Percentiles rank a stretch among this genome's conserved stretches.
Conservation (phyloP, 495 filamentous ascomycete species). For the Hypoxylon trugodes region DNA sequence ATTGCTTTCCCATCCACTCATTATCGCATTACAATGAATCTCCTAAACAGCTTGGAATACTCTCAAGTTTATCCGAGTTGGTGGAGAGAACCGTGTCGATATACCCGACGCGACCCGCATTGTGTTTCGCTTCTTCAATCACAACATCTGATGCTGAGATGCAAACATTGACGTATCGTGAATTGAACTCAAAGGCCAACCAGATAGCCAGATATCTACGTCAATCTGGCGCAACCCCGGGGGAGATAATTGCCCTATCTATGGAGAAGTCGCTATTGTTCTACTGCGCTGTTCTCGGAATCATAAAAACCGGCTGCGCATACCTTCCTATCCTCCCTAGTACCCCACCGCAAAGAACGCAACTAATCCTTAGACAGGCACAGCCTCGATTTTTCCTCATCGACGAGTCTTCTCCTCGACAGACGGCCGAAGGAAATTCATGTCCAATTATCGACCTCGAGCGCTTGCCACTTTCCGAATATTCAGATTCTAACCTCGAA, state of each 20-base stretch:
- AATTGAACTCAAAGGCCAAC: slow-evolving; percentile 70
- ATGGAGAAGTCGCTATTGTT: slow-evolving; percentile 75
- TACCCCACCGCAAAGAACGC: slow-evolving; percentile 64
- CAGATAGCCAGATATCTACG: slow-evolving; percentile 67
- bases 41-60: slow-evolving; percentile 18
- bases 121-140: slow-evolving; percentile 65
- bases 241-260: slow-evolving; percentile 69
- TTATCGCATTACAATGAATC: slow-evolving; percentile 66
- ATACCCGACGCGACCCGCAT: slow-evolving; percentile 62
- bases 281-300: slow-evolving; percentile 75
- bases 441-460: slow-evolving; percentile 50
- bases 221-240: slow-evolving; percentile 51
- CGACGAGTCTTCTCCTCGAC: slow-evolving; percentile 31
- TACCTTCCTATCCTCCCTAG: slow-evolving; percentile 75
- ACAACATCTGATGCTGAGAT: slow-evolving; percentile 38
- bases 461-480: slow-evolving; percentile 31
- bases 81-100: slow-evolving; percentile 61
- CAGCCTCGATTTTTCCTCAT: slow-evolving; percentile 58
- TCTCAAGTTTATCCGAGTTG: slow-evolving; percentile 53
- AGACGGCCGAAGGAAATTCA: slow-evolving; percentile 31
- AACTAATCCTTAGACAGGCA: slow-evolving; percentile 63
- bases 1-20: slow-evolving; percentile 45
- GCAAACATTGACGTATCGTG: slow-evolving; percentile 63
- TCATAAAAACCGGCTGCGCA: slow-evolving; percentile 75
- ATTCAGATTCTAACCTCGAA: slow-evolving; percentile 42